Base-by-base conservation (phyloP, 352 stramenopile genomes). In the Globisporangium barbulae region DNA sequence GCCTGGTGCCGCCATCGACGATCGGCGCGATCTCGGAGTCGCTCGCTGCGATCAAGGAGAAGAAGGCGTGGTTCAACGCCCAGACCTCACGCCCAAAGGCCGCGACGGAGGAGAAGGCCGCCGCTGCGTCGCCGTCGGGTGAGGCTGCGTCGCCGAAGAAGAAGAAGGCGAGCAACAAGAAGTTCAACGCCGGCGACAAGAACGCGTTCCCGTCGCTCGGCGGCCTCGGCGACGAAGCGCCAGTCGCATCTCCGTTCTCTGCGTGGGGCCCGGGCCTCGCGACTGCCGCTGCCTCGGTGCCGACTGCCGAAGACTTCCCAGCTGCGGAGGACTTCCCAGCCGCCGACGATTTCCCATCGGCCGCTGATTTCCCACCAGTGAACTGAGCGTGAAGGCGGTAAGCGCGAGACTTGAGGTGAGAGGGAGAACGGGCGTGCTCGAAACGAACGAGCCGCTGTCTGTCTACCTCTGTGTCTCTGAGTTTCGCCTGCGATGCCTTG, bases 31-130 rank as follows among this genome's bases (percentile, higher is more conserved):
- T 98, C 12, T 72, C 80, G 48, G 79, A 81, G n/a, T 96, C 91
- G 30, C 85, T 98, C 69, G 79, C 91, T 58, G 95, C 91, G 60
- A 90, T 99, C 30, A 97, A 97, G 73, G 91, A 88, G n/a, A 98
- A 98, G 89, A 98, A 99, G 78, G 69, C 85, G 30, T 95, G 81
- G 85, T 95, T 91, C 64, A 74, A 74, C 33, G 76, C 76, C 65
- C 84, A 95, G 74, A 91, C 79, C 35, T 67, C 75, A 45, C 81
- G 75, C 33, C 64, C 72, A 8, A 80, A 75, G 60, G 53, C 65
- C 42, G 48, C 48, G 3, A 53, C 12, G 22, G 49, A 59, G 12
- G 77, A 78, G n/a, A 76, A 82, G 68, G 47, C 69, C 9, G 68
- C 74, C 30, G 45, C 59, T 35, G 52, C 69, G 4, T 50, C 68